Conservation (phyloP, 805 yeast genomes). For the Saccharomyces kudriavzevii region DNA sequence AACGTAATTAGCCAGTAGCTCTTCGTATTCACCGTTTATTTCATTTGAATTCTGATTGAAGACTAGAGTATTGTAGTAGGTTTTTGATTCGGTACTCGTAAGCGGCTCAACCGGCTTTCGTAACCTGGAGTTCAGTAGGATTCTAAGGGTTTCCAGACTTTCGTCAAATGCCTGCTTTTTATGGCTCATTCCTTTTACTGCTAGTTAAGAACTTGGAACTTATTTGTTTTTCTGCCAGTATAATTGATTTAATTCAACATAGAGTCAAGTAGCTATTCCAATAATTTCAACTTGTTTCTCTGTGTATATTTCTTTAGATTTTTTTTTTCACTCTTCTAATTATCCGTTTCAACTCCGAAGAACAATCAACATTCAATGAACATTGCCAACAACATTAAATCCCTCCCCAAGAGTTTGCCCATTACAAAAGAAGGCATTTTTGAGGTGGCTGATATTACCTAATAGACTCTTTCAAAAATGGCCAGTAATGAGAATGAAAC, state of each 20-base stretch:
- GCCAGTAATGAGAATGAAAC: not conserved
- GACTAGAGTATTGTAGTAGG: not conserved
- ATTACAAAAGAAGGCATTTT: not conserved
- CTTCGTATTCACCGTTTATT: not conserved
- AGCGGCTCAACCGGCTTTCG: not conserved
- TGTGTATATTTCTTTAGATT: not conserved
- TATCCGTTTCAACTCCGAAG: not conserved
- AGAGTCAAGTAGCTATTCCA: not conserved
- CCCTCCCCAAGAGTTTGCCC: not conserved
- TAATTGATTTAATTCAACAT: not conserved
- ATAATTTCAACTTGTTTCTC: not conserved
- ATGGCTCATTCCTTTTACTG: not conserved
- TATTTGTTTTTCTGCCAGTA: not conserved
- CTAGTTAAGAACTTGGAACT: not conserved
- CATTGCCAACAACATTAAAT: not conserved
- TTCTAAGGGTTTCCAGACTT: not conserved
- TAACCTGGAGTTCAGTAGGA: not conserved
- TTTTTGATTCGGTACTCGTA: not conserved
- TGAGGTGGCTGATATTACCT: not conserved
- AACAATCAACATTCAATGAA: not conserved
- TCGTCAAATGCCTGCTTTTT: not conserved
- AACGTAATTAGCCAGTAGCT: slow-evolving; percentile 8
- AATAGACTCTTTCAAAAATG: not conserved
- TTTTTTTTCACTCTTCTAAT: not conserved
- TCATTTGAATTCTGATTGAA: not conserved